phyloP scores from a whole-genome alignment of 1,284 basidiomycete species.

The Naganishia cerealis region DNA sequence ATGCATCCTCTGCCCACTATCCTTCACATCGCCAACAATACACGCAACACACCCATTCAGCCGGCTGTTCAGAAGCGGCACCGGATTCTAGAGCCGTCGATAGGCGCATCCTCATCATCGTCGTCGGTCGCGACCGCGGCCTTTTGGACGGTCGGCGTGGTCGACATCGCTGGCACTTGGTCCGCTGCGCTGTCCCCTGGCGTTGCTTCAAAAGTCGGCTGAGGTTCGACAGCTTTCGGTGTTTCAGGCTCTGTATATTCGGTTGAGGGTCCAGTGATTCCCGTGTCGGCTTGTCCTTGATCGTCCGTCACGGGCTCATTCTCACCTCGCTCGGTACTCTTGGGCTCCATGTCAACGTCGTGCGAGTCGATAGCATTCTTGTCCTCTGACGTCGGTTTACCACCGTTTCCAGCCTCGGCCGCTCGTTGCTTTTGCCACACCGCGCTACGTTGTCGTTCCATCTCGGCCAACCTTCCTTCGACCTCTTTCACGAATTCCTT shows the following conservation, averaged over 20 bases:
- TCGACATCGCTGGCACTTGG: neutral
- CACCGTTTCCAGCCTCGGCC: neutral
- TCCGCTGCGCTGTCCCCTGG: neutral
- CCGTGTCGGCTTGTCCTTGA: neutral
- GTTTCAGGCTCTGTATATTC: neutral
- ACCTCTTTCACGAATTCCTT: slow-evolving; percentile 61
- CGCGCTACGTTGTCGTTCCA: slow-evolving; percentile 54
- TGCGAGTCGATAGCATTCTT: neutral
- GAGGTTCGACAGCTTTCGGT: neutral
- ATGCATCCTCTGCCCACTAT: no score
- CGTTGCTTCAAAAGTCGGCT: neutral
- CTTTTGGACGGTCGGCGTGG: no score
- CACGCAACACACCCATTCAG: no score
- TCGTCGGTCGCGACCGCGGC: no score
- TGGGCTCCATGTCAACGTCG: neutral
- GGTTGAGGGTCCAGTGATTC: neutral
- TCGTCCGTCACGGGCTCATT: neutral
- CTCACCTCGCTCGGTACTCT: neutral
- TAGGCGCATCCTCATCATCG: no score
- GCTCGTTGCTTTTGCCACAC: slow-evolving; percentile 38
- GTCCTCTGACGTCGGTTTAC: neutral
- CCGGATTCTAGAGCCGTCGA: no score
- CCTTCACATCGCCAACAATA: no score
- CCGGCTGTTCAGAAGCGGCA: no score
- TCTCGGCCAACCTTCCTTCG: slow-evolving; percentile 61